Evolutionary conservation across 2,329 filamentous ascomycete genomes (phyloP).

Genomic region (Leptographium flavum): DNA sequence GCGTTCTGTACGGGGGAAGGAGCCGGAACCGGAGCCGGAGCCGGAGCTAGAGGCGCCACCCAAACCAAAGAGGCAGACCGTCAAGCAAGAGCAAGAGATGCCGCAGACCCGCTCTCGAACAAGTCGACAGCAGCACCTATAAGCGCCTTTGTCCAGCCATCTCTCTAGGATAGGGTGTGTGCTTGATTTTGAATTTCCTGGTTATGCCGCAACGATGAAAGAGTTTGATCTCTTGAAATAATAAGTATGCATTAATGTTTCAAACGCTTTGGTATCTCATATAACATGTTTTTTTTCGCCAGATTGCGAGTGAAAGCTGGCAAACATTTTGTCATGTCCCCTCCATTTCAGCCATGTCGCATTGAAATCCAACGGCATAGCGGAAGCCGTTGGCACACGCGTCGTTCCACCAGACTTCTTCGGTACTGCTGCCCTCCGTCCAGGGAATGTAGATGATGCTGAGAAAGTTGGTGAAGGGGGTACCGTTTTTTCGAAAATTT

Average conservation of each 20-base stretch:
- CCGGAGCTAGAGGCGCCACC: not conserved
- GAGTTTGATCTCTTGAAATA: too few species aligned
- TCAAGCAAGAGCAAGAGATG: not conserved
- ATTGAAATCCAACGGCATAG: not conserved
- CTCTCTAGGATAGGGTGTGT: too few species aligned
- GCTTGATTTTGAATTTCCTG: too few species aligned
- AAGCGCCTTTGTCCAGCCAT: too few species aligned
- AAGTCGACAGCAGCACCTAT: too few species aligned
- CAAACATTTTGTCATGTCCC: not conserved
- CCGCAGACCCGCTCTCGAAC: too few species aligned
- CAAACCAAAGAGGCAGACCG: not conserved
- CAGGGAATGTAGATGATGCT: slow-evolving; percentile 72
- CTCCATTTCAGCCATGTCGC: not conserved
- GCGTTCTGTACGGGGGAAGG: not conserved
- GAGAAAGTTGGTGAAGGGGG: slow-evolving; percentile 66
- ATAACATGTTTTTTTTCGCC: not conserved
- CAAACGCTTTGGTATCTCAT: not conserved
- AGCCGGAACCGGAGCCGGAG: too few species aligned
- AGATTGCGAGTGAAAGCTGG: not conserved
- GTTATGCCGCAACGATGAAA: too few species aligned
- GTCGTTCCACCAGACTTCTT: not conserved
- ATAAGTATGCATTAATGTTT: too few species aligned
- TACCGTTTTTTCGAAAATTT: slow-evolving; percentile 72
- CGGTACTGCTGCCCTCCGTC: slow-evolving; percentile 35
- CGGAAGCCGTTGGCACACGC: not conserved